Evolutionary conservation across 768 basidiomycete species (phyloP), one percentile per base, ranked within the genome.

Genomic region (Trametes elegans): DNA sequence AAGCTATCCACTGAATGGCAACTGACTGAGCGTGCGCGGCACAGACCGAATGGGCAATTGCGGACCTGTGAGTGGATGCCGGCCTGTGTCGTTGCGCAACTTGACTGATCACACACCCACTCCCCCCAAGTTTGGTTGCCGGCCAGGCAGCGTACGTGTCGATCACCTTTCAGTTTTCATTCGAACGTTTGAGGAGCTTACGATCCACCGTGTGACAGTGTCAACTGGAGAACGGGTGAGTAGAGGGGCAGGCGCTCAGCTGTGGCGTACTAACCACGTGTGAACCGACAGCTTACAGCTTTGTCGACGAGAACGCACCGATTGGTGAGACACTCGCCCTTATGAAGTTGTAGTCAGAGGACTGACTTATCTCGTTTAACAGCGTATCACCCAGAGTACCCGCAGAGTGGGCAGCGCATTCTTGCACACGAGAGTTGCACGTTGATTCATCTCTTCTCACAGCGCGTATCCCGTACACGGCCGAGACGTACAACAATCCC

Each of bases 401-500:
- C 70, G 6, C 63, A 67, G 32, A 59, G 69, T 70, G 52, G 53
- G 61, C n/a, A n/a, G 13, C 16, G 5, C 23, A 31, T 24, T n/a
- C 23, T 46, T 5, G 8, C n/a, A n/a, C n/a, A n/a, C n/a, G n/a
- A n/a, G n/a, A n/a, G n/a, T n/a, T n/a, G n/a, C n/a, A n/a, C 19
- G 23, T 38, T n/a, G 14, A 29, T 43, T 16, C n/a, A n/a, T 38
- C 5, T 35, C 36, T 18, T 1, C 16, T 26, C 26, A 9, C 64
- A 82, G 81, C 79, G 62, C 80, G 81, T 28, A 84, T 84, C 70
- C 72, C 80, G 11, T 85, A 84, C 64, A 84, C 83, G 1, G 68
- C 66, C 42, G 80, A 82, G 21, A 85, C 83, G 3, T 85, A 83
- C 71, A 85, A 82, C 67, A 77, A 84, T 62, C 83, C 83, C 0